Base-by-base conservation (phyloP, 2,329 filamentous ascomycete species). In the Chalaropsis ovoidea region DNA sequence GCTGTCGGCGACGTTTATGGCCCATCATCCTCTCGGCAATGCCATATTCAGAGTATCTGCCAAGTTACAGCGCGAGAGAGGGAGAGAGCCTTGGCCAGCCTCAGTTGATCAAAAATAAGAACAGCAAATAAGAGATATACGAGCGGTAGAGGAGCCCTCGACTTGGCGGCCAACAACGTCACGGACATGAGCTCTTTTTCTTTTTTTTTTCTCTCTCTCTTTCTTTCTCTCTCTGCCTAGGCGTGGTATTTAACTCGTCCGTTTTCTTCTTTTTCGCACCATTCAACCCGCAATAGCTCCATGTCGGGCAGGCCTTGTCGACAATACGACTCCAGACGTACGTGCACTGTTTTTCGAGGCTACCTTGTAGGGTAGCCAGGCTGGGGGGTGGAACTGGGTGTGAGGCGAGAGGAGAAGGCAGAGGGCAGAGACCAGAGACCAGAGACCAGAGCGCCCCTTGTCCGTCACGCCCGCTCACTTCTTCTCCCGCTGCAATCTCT, bases 241-340 rank as follows among this genome's bases (percentile, higher is more conserved):
- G 45, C 45, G 3, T 31, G 31, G 11, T 45, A 24, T 47, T 62
- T 42, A 8, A 42, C 58, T 61, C 58, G 58, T 41, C 31, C n/a
- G 35, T 41, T 42, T 42, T 42, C n/a, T 10, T 47, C n/a, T 47
- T 41, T 22, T 61, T 42, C 58, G 17, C 58, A 22, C 58, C 13
- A 42, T 19, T 42, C 31, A 31, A 22, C n/a, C 19, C n/a, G 39
- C 35, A 61, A 61, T 22, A 42, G 58, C 31, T 42, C 35, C 19
- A 61, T 27, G 19, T 54, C 49, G 49, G 49, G 49, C 49, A 54
- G 24, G 49, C 49, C 49, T 54, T 54, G 49, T 54, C 49, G 49
- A 54, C 49, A 54, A 54, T 54, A 54, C 49, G 49, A 54, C 49
- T 54, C 49, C 49, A 54, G 49, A 27, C 49, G 49, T 54, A 54